Evolutionary conservation across 306 rosid species (phyloP), one percentile per base, ranked within the genome.

Genomic region (Dryas drummondii): DNA sequence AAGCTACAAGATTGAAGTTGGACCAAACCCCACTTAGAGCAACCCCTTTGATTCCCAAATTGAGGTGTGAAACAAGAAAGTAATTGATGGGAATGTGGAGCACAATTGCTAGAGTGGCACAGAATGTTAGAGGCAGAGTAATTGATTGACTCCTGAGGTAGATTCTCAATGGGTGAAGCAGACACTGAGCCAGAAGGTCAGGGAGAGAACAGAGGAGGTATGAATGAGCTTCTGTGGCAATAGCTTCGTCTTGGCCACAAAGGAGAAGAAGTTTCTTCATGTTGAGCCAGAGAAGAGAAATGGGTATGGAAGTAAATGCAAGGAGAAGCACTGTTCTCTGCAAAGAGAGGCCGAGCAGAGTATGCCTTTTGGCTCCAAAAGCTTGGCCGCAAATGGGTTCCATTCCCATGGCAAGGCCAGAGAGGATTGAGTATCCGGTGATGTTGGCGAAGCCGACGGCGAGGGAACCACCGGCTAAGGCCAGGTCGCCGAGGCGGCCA

Each of bases 381-480:
- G 98, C 96, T 79, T 94, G 98, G 5, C 89, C 89, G 46, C 96
- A 94, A 77, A 94, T 86, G 5, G 98, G 96, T 48, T 91, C 97
- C 97, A 94, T 94, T n/a, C 97, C 97, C 17, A 90, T 80, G 10
- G 97, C 96, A 0, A 94, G 89, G 11, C 98, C 98, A 1, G 97
- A 88, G 55, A 94, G 91, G 22, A 94, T 86, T 1, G 97, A 94
- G 78, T 94, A 94, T 14, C 98, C 98, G 12, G 96, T 90, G 85
- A 94, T 94, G 91, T 90, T 91, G 9, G 96, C 96, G 8, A 94
- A 94, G 16, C 91, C 96, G 16, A 90, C 48, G 1, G 96, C 98
- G 0, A 91, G 86, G 3, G 98, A 90, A 1, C 98, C 98, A 14
- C 96, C 98, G 2, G 98, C 98, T 15, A 94, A 82, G 47, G 94